These are phyloP conservation scores for Solanum microdontum DNA, from an alignment of 257 asterid species.

Conservation along the genomic window DNA sequence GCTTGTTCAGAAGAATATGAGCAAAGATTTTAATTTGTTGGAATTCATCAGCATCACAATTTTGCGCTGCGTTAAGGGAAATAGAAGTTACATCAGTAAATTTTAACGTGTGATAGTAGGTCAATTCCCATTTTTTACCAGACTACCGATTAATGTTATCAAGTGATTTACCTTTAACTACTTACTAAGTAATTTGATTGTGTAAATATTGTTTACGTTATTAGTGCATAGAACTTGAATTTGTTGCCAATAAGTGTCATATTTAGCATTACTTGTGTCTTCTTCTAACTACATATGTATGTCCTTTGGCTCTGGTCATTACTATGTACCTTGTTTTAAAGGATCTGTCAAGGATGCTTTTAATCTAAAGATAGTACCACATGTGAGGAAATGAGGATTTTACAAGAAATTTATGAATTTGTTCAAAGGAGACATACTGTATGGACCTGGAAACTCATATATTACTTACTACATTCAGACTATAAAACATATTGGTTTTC, in stretches of 20 bases:
- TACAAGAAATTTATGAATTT: neutral
- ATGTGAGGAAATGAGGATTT: neutral
- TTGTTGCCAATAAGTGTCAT: neutral
- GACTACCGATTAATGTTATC: neutral
- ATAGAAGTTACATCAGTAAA: too few species aligned
- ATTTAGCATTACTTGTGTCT: neutral
- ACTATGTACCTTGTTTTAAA: neutral
- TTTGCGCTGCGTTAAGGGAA: constrained; percentile 57
- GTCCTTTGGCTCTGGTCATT: neutral
- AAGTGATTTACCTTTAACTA: neutral
- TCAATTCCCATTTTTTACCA: neutral
- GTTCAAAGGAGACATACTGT: neutral
- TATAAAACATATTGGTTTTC: neutral
- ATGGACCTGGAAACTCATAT: neutral
- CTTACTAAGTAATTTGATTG: too few species aligned
- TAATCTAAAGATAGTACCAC: neutral
- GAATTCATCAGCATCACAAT: constrained; percentile 66
- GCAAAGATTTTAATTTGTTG: constrained; percentile 64
- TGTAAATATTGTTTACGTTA: neutral
- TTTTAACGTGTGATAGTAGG: neutral
- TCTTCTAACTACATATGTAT: neutral
- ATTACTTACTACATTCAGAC: neutral
- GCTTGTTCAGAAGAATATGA: constrained; percentile 73
- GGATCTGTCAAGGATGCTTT: neutral
- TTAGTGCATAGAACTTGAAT: neutral